These are phyloP conservation scores for fission yeast (Schizosaccharomyces pombe) DNA, from an alignment of 805 yeast genomes.

Conservation along the genomic window DNA sequence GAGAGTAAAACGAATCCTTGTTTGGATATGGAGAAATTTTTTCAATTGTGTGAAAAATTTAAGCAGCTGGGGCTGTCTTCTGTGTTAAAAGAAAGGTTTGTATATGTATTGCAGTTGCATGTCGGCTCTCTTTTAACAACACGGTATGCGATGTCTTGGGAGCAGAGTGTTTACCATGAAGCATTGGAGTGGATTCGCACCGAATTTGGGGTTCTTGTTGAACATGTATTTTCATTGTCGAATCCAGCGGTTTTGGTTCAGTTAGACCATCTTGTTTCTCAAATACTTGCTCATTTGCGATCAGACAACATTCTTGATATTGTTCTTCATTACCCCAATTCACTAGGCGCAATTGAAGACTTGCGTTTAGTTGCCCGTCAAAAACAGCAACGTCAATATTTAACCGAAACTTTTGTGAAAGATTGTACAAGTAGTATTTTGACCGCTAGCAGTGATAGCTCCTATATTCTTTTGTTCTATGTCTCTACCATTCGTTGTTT, in stretches of 20 bases:
- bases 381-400: conserved; percentile 24
- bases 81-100: background rate
- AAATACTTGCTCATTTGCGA: background rate
- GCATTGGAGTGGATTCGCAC: background rate
- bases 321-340: background rate
- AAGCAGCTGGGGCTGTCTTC: background rate
- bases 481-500: conserved; percentile 51
- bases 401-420: conserved; percentile 28
- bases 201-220: background rate
- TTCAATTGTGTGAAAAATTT: background rate
- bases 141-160: background rate
- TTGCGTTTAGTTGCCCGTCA: conserved; percentile 21
- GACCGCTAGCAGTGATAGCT: conserved; percentile 65
- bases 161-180: background rate
- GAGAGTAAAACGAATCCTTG: background rate
- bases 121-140: background rate
- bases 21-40: background rate
- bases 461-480: conserved; percentile 43
- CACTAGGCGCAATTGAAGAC: background rate
- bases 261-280: background rate
- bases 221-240: background rate
- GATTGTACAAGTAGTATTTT: conserved; percentile 20
- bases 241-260: background rate
- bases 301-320: background rate
- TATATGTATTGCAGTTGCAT: background rate